These are phyloP conservation scores for Phytopythium delawarense DNA, from an alignment of 352 stramenopile genomes.

Conservation along the genomic window DNA sequence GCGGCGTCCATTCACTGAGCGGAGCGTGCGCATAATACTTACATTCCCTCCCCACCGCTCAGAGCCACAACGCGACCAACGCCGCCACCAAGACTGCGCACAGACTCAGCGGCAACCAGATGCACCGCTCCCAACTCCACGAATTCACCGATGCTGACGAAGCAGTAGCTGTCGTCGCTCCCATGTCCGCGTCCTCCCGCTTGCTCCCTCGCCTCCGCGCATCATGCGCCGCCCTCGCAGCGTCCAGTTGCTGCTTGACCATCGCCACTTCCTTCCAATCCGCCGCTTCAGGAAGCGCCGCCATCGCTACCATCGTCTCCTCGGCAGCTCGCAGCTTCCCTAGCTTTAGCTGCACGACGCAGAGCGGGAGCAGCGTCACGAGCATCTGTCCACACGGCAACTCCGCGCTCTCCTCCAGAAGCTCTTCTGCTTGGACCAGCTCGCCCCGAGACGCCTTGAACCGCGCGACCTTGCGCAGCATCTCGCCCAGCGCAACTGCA, in stretches of 20 bases:
- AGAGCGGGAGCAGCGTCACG: slow-evolving; percentile 48
- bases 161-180: too few species aligned
- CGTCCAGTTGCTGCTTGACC: slow-evolving; percentile 36
- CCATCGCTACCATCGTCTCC: slow-evolving; percentile 38
- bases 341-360: slow-evolving; percentile 49
- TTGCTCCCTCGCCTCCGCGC: background rate
- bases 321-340: slow-evolving; percentile 25
- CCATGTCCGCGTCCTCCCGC: background rate
- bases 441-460: slow-evolving; percentile 23
- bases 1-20: background rate
- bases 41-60: background rate
- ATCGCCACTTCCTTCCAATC: slow-evolving; percentile 31
- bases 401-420: slow-evolving; percentile 28
- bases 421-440: slow-evolving; percentile 21
- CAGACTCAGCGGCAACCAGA: slow-evolving; percentile 6
- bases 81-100: slow-evolving; percentile 7
- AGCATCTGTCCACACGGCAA: slow-evolving; percentile 24
- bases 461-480: slow-evolving; percentile 30
- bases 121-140: slow-evolving; percentile 4
- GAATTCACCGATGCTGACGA: background rate
- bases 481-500: slow-evolving; percentile 9
- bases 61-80: slow-evolving; percentile 7
- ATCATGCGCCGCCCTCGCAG: slow-evolving; percentile 6
- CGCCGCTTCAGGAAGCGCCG: slow-evolving; percentile 24
- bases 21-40: background rate